Evolutionary conservation across 2,329 filamentous ascomycete genomes (phyloP).

Genomic region (Rhynchosporium agropyri): DNA sequence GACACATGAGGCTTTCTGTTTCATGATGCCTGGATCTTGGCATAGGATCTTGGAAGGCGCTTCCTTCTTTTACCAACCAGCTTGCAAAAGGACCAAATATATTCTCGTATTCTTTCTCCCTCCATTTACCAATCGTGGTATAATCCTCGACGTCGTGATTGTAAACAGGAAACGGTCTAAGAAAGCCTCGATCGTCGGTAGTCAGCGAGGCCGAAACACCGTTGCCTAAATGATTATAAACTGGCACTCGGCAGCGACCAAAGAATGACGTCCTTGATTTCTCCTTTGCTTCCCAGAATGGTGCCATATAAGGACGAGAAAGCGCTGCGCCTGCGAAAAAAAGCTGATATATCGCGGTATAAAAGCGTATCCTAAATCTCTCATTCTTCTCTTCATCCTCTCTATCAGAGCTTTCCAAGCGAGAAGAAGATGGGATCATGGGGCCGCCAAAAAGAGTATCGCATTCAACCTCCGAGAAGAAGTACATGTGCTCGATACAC

Average conservation of each 20-base stretch:
- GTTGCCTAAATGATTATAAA: not conserved
- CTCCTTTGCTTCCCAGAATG: not conserved
- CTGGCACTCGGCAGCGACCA: not conserved
- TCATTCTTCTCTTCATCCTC: not conserved
- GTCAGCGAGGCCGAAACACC: not conserved
- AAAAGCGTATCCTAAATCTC: not conserved
- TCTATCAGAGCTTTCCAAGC: not conserved
- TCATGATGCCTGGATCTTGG: not conserved
- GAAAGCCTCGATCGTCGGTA: not conserved
- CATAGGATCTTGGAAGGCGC: not conserved
- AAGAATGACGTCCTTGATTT: not conserved
- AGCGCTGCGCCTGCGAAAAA: constrained; percentile 6
- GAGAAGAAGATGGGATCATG: not conserved
- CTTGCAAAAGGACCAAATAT: constrained; percentile 1
- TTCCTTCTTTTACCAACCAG: not conserved
- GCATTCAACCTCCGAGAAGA: not conserved
- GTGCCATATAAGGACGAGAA: not conserved
- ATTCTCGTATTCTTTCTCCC: not conserved
- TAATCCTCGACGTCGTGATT: not conserved
- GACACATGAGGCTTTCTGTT: not conserved
- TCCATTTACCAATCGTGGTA: not conserved
- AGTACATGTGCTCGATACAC: constrained; percentile 10
- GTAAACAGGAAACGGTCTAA: not conserved
- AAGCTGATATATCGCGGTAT: constrained; percentile 1
- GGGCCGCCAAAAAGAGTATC: not conserved